These are phyloP conservation scores for Xylaria sp. DNA, from an alignment of 2,329 filamentous ascomycete species.

Conservation along the genomic window DNA sequence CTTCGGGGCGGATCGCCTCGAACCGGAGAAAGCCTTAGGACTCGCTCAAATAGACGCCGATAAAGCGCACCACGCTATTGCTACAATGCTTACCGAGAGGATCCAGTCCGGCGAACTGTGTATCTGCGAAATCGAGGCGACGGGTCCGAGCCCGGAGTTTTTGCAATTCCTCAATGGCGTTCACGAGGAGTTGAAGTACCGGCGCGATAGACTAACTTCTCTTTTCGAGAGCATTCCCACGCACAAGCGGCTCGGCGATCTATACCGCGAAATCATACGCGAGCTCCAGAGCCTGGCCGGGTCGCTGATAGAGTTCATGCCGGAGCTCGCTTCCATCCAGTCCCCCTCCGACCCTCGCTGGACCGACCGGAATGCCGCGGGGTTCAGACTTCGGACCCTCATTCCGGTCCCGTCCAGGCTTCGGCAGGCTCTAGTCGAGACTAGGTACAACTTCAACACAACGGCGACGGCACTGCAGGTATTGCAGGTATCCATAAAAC, in stretches of 20 bases:
- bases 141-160: neutral
- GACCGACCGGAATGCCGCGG: neutral
- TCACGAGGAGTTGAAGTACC: neutral
- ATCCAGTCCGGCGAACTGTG: neutral
- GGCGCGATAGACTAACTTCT: neutral
- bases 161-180: neutral
- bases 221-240: neutral
- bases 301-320: neutral
- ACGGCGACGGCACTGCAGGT: neutral
- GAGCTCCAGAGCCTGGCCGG: neutral
- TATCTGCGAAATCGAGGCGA: constrained; percentile 1
- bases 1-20: neutral
- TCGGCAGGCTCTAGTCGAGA: neutral
- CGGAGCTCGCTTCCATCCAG: neutral
- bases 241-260: neutral
- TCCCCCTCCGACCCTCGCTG: neutral
- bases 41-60: neutral
- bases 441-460: neutral
- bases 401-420: neutral
- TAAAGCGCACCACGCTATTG: neutral
- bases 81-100: neutral
- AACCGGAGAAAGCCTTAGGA: neutral
- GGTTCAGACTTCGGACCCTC: neutral
- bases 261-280: neutral
- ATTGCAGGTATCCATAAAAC: neutral